phyloP scores from a whole-genome alignment of 306 rosid species.

The Lathyrus sativus region DNA sequence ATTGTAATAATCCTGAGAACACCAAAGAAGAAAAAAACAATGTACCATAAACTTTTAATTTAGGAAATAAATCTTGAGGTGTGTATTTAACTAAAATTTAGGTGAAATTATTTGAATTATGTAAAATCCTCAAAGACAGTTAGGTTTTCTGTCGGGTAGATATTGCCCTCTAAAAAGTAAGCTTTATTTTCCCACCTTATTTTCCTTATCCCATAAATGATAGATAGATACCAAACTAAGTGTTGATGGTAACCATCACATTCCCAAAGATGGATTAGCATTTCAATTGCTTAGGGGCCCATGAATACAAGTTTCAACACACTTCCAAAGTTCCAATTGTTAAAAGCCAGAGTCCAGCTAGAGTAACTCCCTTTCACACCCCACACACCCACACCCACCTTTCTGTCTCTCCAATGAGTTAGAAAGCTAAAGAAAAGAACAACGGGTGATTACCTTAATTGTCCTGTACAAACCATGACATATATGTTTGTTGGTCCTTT shows the following conservation, averaged over 20 bases:
- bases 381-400: conserved; percentile 45
- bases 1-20: not conserved
- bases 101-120: conserved; percentile 25
- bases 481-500: conserved; percentile 32
- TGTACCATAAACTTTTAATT: not conserved
- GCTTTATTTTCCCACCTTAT: conserved; percentile 46
- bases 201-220: conserved; percentile 55
- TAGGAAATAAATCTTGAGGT: conserved; percentile 22
- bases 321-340: conserved; percentile 52
- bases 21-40: conserved; percentile 20
- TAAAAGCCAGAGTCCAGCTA: conserved; percentile 58
- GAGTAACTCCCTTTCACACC: conserved; percentile 39
- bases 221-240: conserved; percentile 64
- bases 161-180: conserved; percentile 44
- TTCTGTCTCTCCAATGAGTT: conserved; percentile 44
- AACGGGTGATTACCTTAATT: conserved; percentile 46
- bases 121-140: conserved; percentile 49
- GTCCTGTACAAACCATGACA: conserved; percentile 46
- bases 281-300: conserved; percentile 54
- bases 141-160: conserved; percentile 61
- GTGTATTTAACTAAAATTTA: conserved; percentile 32
- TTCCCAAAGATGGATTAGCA: conserved; percentile 43
- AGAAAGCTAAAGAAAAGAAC: conserved; percentile 41
- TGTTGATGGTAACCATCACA: conserved; percentile 51
- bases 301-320: conserved; percentile 45